Evolutionary conservation across 345 rosid species (phyloP), one percentile per base, ranked within the genome.

Genomic region (Citrus mangshanensis): DNA sequence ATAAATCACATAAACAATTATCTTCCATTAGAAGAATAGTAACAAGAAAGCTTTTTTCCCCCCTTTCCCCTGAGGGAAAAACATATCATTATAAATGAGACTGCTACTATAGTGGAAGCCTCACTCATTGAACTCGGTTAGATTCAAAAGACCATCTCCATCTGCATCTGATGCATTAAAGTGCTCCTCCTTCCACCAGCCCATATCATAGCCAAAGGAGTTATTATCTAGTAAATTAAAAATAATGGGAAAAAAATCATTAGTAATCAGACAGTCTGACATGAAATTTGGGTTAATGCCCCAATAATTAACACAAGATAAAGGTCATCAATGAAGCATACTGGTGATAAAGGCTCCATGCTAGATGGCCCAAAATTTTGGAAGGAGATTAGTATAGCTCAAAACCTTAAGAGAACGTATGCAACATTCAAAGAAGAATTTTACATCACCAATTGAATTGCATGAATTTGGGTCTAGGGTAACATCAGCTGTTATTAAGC

Each of bases 101-200:
- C 40, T 19, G 61, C 28, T 70, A 38, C 14, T 76, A 63, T 76
- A 75, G 73, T 74, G 60, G 74, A 80, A 62, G 58, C 95, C 95
- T 91, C 82, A 97, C 99, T 97, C 98, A 67, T 94, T 97, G 82
- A 97, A 97, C 89, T 97, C 98, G 0, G 95, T 93, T 75, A 93
- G 73, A 83, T 97, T 92, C 83, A 97, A 80, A 22, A 89, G 84
- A 62, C 97, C 97, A 89, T 97, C 97, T 83, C 96, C 98, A 86
- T 93, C 88, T 8, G 83, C 94, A 93, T 97, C 99, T 27, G 99
- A 91, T 72, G 98, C 98, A 83, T 92, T 93, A 75, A 97, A 97
- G 86, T 97, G 99, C 80, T 92, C 98, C 84, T 89, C 95, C 84
- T 87, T 94, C 99, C 98, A 94, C 99, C 99, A 97, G 70, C 98